Evolutionary conservation across 2,329 filamentous ascomycete genomes (phyloP), one percentile per base, ranked within the genome.

Genomic region (Dryadomyces quercivorus): DNA sequence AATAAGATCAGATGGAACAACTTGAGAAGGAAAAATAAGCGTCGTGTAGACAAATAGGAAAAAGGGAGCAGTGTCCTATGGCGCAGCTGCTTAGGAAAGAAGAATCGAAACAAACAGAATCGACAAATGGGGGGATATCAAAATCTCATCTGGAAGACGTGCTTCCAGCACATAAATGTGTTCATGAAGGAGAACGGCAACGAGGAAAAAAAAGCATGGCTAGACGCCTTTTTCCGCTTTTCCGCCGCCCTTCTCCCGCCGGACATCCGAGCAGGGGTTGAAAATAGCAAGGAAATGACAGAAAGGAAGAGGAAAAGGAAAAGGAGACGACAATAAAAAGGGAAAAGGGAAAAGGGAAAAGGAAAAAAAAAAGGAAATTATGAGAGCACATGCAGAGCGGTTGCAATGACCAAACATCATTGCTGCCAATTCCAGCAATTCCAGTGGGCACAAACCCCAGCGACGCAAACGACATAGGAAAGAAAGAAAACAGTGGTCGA

Each of bases 101-200:
- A 34, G 10, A 48, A 44, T 42, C 34, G 44, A 50, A 46, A 36
- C 6, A 31, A 47, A 43, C 18, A 20, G 18, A 18, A 31, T 22
- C 38, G 48, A 53, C 54, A 59, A 48, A 48, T 34, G 54, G 56
- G 57, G 58, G 56, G 57, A 58, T 58, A 56, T 56, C 52, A 59
- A 56, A 58, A 55, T 54, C 50, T 58, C 58, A 54, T 56, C 43
- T 48, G 45, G 45, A 49, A 56, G 50, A 44, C 21, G 36, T 56
- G 52, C 54, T 46, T 21, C 46, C 54, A 47, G 55, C 55, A 54
- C 55, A 38, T 51, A 46, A 46, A 44, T 36, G 31, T 52, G 51
- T 52, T 52, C 51, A 40, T 52, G 26, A 46, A 52, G 18, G 51
- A 52, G 20, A 44, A 15, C n/a, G 31, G 31, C 51, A 18, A 40